Percentiles rank a stretch among this genome's conserved stretches.
Conservation (phyloP, 2,329 filamentous ascomycete species). For the Fusarium pseudograminearum region DNA sequence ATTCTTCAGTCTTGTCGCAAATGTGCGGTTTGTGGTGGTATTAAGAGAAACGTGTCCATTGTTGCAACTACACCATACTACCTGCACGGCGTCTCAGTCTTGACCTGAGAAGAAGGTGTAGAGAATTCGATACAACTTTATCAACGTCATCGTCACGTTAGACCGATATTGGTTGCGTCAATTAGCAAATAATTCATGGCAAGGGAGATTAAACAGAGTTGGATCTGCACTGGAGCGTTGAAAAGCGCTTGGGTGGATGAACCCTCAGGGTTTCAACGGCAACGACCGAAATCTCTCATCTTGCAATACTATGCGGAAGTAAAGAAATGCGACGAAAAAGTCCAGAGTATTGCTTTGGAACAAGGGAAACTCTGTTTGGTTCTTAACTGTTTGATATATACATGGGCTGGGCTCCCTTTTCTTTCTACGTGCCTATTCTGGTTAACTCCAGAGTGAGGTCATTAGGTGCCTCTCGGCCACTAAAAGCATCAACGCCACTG, state of each 20-base stretch:
- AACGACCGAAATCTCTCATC: conserved; percentile 17
- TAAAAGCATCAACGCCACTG: conserved; percentile 25
- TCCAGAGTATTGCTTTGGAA: conserved; percentile 1
- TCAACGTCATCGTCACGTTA: conserved; percentile 33
- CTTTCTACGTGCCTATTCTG: neutral
- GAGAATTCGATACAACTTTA: conserved; percentile 20
- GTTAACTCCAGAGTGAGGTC: conserved; percentile 21
- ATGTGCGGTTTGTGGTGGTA: neutral
- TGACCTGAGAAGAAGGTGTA: neutral
- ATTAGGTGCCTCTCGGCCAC: conserved; percentile 20
- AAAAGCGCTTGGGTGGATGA: conserved; percentile 18
- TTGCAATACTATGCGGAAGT: neutral
- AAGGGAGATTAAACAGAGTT: conserved; percentile 21
- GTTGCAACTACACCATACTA: neutral
- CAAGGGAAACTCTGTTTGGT: conserved; percentile 13
- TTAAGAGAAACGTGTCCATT: conserved; percentile 18
- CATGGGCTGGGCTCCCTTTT: conserved; percentile 17
- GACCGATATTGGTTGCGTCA: conserved; percentile 23
- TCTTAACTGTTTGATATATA: conserved; percentile 16
- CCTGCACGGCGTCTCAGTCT: neutral
- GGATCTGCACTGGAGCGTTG: conserved; percentile 17
- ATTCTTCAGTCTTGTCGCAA: neutral
- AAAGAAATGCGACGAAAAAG: neutral
- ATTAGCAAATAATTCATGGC: conserved; percentile 28
- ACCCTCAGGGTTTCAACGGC: conserved; percentile 2